These are phyloP conservation scores for Aspergillus puulaauensis DNA, from an alignment of 2,329 filamentous ascomycete species.

Conservation along the genomic window DNA sequence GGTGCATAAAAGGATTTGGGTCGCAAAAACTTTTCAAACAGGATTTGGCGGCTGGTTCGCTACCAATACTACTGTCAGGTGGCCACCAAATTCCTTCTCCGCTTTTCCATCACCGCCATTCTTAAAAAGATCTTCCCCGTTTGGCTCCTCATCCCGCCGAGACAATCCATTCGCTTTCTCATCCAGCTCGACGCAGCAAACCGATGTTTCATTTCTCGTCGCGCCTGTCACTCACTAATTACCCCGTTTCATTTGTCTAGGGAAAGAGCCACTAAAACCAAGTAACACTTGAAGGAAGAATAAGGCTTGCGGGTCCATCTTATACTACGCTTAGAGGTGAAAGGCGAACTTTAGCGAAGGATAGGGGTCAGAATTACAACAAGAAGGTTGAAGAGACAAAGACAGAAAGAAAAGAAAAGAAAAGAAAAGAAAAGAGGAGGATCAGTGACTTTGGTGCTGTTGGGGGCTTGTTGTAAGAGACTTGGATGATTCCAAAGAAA, in stretches of 20 bases:
- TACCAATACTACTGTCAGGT: constrained; percentile 3
- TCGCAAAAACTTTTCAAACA: constrained; percentile 3
- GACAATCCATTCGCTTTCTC: neutral
- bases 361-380: neutral
- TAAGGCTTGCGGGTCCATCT: neutral
- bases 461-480: constrained; percentile 51
- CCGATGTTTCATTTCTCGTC: neutral
- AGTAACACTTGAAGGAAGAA: neutral
- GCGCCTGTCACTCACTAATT: neutral
- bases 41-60: constrained; percentile 1
- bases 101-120: neutral
- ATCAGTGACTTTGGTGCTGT: constrained; percentile 7
- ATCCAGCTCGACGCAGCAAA: neutral
- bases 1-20: neutral
- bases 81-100: constrained; percentile 4
- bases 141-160: neutral
- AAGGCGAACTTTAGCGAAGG: neutral
- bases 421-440: constrained; percentile 2
- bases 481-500: constrained; percentile 48
- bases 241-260: neutral
- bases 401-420: neutral
- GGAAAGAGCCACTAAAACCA: neutral
- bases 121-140: neutral
- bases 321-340: neutral
- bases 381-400: neutral